Percentiles rank a stretch among this genome's conserved stretches.
phyloP scores from a whole-genome alignment of 805 yeast species.

The Hanseniaspora valbyensis region DNA sequence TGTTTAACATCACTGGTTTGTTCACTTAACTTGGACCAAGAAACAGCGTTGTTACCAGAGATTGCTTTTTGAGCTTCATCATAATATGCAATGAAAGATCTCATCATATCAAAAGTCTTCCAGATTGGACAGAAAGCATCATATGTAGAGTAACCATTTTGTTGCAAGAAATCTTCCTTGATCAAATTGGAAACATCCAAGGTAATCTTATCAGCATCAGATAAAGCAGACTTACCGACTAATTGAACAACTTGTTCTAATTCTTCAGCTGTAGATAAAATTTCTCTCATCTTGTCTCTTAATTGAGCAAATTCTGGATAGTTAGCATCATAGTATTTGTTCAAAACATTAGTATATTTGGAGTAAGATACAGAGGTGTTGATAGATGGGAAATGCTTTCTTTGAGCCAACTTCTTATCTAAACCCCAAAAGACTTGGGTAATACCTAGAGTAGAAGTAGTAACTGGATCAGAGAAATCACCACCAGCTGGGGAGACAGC shows the following conservation, averaged over 20 bases:
- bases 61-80: constrained; percentile 98
- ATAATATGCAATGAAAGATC: constrained; percentile 76
- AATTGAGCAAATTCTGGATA: constrained; percentile 85
- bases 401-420: constrained; percentile 97
- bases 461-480: constrained; percentile 99
- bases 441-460: constrained; percentile 95
- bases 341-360: constrained; percentile 80
- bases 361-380: constrained; percentile 95
- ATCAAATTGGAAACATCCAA: constrained; percentile 83
- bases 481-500: constrained; percentile 99
- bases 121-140: constrained; percentile 99
- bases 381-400: constrained; percentile 98
- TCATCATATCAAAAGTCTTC: constrained; percentile 98
- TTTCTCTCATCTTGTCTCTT: constrained; percentile 88
- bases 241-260: constrained; percentile 97
- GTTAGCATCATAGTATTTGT: constrained; percentile 71
- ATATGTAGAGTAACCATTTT: constrained; percentile 95
- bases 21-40: constrained; percentile 87
- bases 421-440: constrained; percentile 99
- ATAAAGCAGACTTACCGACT: constrained; percentile 95
- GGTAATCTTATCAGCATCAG: constrained; percentile 93
- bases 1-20: constrained; percentile 86
- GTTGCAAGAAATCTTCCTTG: constrained; percentile 97
- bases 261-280: constrained; percentile 93
- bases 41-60: constrained; percentile 49